phyloP scores from a whole-genome alignment of 169 alveolate genomes.

The Theileria parva region DNA sequence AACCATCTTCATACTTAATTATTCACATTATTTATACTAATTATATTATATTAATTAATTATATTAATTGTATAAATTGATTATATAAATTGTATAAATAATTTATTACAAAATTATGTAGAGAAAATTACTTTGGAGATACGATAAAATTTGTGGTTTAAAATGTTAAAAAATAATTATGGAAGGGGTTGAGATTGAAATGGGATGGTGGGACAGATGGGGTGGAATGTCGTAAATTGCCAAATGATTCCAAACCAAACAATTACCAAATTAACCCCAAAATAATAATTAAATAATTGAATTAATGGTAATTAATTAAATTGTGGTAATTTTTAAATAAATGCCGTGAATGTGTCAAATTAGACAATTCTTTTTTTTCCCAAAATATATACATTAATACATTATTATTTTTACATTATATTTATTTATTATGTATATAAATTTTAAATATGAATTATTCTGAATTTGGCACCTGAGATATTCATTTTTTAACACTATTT shows the following conservation, averaged over 20 bases:
- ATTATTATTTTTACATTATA: too few relatives aligned
- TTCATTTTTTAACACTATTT: too few relatives aligned
- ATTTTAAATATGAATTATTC: too few relatives aligned
- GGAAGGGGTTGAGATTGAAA: not conserved
- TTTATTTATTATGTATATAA: too few relatives aligned
- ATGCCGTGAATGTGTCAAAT: not conserved
- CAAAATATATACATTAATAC: not conserved
- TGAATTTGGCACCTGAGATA: too few relatives aligned
- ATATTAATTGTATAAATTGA: not conserved
- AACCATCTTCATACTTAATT: not conserved
- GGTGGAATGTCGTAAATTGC: not conserved
- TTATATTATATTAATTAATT: not conserved
- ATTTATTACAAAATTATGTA: too few relatives aligned
- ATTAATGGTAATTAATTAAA: too few relatives aligned
- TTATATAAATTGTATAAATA: not conserved
- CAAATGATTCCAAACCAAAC: not conserved
- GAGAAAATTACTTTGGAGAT: too few relatives aligned
- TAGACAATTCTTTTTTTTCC: not conserved
- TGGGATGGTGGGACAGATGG: not conserved
- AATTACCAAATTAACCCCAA: not conserved
- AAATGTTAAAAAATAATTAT: too few relatives aligned
- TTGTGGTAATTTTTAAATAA: too few relatives aligned
- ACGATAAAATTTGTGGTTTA: too few relatives aligned
- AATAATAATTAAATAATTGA: too few relatives aligned
- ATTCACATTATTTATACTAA: not conserved